phyloP scores from a whole-genome alignment of 2,329 filamentous ascomycete genomes.

The Ceratocystiopsis sp. region DNA sequence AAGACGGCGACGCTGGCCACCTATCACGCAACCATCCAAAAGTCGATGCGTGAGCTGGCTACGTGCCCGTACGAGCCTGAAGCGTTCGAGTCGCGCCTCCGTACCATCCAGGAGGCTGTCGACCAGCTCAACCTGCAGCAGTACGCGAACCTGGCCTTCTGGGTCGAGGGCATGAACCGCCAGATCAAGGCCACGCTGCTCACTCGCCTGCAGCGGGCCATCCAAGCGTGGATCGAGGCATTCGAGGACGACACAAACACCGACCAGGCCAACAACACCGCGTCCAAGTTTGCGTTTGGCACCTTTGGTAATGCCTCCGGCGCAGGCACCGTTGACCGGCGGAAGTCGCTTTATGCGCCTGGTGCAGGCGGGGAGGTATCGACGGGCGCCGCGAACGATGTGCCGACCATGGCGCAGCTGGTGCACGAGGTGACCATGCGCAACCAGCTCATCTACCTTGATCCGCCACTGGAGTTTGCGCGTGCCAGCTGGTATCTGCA shows the following conservation, averaged over 20 bases:
- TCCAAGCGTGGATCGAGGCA: conserved; percentile 71
- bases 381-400: conserved; percentile 23
- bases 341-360: conserved; percentile 20
- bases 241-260: conserved; percentile 47
- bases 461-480: conserved; percentile 81
- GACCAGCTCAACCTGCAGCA: conserved; percentile 95
- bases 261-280: conserved; percentile 18
- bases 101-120: conserved; percentile 77
- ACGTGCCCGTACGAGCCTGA: conserved; percentile 66
- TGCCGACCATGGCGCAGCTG: conserved; percentile 52
- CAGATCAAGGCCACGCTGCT: conserved; percentile 70
- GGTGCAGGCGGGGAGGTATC: conserved; percentile 17
- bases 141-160: conserved; percentile 80
- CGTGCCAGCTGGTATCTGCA: conserved; percentile 87
- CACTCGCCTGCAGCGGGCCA: conserved; percentile 66
- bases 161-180: conserved; percentile 75
- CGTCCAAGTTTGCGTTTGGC: conserved; percentile 5
- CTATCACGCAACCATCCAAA: conserved; percentile 68
- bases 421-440: conserved; percentile 93
- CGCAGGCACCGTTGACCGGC: conserved; percentile 19
- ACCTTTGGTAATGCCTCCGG: neutral
- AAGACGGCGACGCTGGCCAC: conserved; percentile 67
- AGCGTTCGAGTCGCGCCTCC: conserved; percentile 66
- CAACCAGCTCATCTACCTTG: conserved; percentile 92
- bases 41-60: conserved; percentile 66